Evolutionary conservation across 768 basidiomycete genomes (phyloP).

Genomic region (Boletus reticulatus): DNA sequence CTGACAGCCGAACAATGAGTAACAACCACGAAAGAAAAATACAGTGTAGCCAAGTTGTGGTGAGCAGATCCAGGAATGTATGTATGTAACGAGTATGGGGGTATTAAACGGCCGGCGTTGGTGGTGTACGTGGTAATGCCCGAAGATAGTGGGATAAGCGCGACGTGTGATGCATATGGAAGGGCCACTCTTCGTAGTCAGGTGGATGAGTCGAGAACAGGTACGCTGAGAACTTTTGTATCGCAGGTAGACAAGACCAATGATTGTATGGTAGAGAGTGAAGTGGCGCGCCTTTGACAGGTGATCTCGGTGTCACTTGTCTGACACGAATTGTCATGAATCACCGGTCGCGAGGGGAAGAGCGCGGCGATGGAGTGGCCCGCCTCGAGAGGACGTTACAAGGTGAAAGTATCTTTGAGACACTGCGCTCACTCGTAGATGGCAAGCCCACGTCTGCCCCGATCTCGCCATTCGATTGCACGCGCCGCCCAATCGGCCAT

Average conservation of each 20-base stretch:
- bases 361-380: conserved; percentile 18
- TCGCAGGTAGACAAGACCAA: not conserved
- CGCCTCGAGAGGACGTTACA: conserved; percentile 17
- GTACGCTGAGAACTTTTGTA: not conserved
- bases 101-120: conserved; percentile 31
- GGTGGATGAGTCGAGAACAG: not conserved
- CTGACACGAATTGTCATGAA: not conserved
- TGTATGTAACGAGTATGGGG: conserved; percentile 13
- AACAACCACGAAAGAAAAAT: not conserved
- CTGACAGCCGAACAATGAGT: conserved; percentile 4
- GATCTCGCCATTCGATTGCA: conserved; percentile 43
- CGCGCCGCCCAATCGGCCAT: conserved; percentile 80
- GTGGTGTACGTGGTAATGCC: conserved; percentile 12
- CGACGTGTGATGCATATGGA: not conserved
- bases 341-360: conserved; percentile 25
- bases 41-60: conserved; percentile 6
- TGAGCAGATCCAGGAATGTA: conserved; percentile 16
- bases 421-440: conserved; percentile 23
- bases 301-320: conserved; percentile 1
- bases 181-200: not conserved
- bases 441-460: conserved; percentile 19
- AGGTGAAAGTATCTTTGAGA: conserved; percentile 1
- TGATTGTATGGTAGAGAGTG: not conserved
- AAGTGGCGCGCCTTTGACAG: not conserved
- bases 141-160: not conserved